phyloP scores from a whole-genome alignment of 805 yeast genomes.

The Candida orba region DNA sequence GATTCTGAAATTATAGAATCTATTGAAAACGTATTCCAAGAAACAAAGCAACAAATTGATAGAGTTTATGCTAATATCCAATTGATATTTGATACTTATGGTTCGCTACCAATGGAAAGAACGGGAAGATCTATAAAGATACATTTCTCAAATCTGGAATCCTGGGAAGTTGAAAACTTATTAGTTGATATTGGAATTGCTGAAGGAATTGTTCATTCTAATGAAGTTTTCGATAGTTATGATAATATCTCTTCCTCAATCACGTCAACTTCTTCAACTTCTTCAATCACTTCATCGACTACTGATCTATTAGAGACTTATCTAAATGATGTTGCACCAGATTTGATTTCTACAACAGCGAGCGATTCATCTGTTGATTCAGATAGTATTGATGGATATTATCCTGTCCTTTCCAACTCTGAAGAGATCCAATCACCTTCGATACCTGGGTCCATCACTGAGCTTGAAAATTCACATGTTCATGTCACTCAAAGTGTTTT shows the following conservation, averaged over 20 bases:
- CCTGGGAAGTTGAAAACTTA: constrained; percentile 46
- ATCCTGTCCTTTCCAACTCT: constrained; percentile 4
- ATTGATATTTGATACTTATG: constrained; percentile 44
- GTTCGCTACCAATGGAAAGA: constrained; percentile 56
- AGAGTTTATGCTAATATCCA: constrained; percentile 37
- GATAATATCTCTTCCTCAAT: neutral
- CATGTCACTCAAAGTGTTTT: neutral
- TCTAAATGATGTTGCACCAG: constrained; percentile 17
- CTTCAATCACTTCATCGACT: constrained; percentile 1
- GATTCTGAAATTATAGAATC: constrained; percentile 37
- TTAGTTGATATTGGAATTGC: constrained; percentile 53
- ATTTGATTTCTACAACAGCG: constrained; percentile 8
- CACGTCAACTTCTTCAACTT: neutral
- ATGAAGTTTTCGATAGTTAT: constrained; percentile 6
- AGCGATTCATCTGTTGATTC: constrained; percentile 4
- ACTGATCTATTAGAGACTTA: constrained; percentile 3
- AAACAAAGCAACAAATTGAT: constrained; percentile 34
- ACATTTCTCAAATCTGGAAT: constrained; percentile 68
- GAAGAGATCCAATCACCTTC: constrained; percentile 7
- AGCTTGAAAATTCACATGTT: too few species aligned
- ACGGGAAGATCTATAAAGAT: constrained; percentile 40
- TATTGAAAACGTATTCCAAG: constrained; percentile 30
- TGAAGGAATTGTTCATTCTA: constrained; percentile 47
- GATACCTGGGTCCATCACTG: too few species aligned
- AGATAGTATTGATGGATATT: constrained; percentile 6